Evolutionary conservation across 2,329 filamentous ascomycete species (phyloP).

Genomic region (Ophiostoma australiae): DNA sequence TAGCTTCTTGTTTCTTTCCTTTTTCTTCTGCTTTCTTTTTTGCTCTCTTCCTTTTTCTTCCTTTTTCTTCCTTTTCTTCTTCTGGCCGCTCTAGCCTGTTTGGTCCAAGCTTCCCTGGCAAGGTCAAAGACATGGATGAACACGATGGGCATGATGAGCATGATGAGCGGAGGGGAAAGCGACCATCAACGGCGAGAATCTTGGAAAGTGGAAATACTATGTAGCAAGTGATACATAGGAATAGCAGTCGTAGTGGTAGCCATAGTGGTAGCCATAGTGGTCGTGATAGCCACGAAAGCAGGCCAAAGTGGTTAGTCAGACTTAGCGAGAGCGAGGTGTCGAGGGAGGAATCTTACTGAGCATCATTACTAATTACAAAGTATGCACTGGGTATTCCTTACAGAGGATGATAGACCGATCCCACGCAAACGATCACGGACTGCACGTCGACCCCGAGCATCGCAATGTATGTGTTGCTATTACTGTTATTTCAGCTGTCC

Average conservation of each 20-base stretch:
- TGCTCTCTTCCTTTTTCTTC: too few relatives aligned
- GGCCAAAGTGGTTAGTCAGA: neutral
- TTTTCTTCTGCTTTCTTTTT: neutral
- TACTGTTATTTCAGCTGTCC: too few relatives aligned
- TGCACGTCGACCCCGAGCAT: neutral
- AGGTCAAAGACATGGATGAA: neutral
- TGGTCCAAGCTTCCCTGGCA: too few relatives aligned
- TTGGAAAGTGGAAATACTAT: neutral
- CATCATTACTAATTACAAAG: too few relatives aligned
- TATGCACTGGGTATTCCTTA: too few relatives aligned
- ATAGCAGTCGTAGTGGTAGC: neutral
- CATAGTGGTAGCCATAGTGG: too few relatives aligned
- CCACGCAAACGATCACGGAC: neutral
- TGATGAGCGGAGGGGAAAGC: neutral
- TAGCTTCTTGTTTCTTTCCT: neutral
- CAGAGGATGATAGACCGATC: too few relatives aligned
- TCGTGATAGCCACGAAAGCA: neutral
- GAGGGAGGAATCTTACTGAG: too few relatives aligned
- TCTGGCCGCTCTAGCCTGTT: too few relatives aligned
- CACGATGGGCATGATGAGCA: neutral
- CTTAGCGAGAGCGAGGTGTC: neutral
- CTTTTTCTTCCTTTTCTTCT: too few relatives aligned
- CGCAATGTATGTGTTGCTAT: too few relatives aligned
- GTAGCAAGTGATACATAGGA: neutral
- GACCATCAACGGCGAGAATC: slow-evolving; percentile 7